Conservation (phyloP, 768 basidiomycete genomes). For the Lentinula guzmanii region DNA sequence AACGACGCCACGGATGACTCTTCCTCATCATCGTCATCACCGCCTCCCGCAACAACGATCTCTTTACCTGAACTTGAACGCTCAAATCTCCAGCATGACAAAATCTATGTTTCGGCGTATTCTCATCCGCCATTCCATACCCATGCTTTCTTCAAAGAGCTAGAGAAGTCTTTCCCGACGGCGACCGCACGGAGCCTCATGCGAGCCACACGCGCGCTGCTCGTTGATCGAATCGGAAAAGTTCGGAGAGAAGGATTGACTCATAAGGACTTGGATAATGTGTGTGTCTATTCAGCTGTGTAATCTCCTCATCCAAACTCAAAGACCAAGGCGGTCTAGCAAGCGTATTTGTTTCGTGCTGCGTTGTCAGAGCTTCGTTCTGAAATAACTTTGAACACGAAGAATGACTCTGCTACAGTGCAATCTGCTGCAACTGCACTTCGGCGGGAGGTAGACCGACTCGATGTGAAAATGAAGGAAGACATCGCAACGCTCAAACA, state of each 20-base stretch:
- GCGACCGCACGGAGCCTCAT: constrained; percentile 73
- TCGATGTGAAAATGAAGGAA: constrained; percentile 92
- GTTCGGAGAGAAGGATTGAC: constrained; percentile 70
- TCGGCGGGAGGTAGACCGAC: constrained; percentile 77
- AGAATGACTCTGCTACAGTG: constrained; percentile 82
- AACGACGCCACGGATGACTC: not conserved
- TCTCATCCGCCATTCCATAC: constrained; percentile 78
- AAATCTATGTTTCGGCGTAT: constrained; percentile 32
- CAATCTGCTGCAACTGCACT: constrained; percentile 70
- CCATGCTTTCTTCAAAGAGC: constrained; percentile 63
- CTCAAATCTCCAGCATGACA: constrained; percentile 9
- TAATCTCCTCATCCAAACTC: not conserved
- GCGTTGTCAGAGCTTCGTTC: constrained; percentile 87
- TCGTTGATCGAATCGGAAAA: constrained; percentile 69
- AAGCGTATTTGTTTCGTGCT: constrained; percentile 93
- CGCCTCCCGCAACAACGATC: not conserved
- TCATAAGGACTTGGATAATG: constrained; percentile 77
- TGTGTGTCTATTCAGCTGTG: constrained; percentile 27
- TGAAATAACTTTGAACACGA: constrained; percentile 74
- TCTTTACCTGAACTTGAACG: not conserved
- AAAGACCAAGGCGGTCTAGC: constrained; percentile 36
- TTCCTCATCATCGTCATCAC: not conserved
- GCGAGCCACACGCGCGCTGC: constrained; percentile 75
- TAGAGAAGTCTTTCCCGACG: constrained; percentile 72
- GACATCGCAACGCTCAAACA: constrained; percentile 85